A percentile compares a stretch with the other conserved stretches of the same genome.
Evolutionary conservation across 495 filamentous ascomycete species (phyloP).

Genomic region (Letharia lupina): DNA sequence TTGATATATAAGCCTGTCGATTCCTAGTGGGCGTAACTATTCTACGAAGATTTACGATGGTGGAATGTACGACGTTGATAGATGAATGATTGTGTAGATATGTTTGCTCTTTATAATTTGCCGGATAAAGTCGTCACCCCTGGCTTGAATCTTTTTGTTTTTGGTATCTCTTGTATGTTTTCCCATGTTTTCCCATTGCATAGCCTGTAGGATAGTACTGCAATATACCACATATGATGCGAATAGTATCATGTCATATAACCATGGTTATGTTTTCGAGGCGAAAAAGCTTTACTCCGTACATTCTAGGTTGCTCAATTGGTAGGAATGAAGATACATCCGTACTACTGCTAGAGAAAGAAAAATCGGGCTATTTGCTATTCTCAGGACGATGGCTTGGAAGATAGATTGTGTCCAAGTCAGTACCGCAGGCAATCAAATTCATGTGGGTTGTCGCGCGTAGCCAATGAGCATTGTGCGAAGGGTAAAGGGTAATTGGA

Average conservation of each 20-base stretch:
- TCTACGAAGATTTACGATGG: neutral
- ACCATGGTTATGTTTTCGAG: neutral
- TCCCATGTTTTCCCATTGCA: neutral
- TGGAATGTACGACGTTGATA: neutral
- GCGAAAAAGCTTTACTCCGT: neutral
- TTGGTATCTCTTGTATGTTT: neutral
- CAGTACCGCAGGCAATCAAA: neutral
- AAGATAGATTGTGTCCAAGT: too few relatives aligned
- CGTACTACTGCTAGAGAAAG: too few relatives aligned
- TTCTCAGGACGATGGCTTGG: too few relatives aligned
- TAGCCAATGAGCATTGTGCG: neutral
- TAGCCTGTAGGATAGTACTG: neutral
- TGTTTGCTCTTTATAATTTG: neutral
- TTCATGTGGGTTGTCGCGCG: neutral
- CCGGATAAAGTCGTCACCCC: too few relatives aligned
- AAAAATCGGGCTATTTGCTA: too few relatives aligned
- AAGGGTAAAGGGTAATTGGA: neutral
- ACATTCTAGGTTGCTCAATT: neutral
- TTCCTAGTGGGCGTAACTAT: neutral
- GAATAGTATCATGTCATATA: neutral
- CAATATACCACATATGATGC: neutral
- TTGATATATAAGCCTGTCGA: slow-evolving; percentile 2
- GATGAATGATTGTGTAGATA: neutral
- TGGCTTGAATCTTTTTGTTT: too few relatives aligned
- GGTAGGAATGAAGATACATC: neutral